Base-by-base conservation (phyloP, 768 basidiomycete species). In the Pleurotus djamor region DNA sequence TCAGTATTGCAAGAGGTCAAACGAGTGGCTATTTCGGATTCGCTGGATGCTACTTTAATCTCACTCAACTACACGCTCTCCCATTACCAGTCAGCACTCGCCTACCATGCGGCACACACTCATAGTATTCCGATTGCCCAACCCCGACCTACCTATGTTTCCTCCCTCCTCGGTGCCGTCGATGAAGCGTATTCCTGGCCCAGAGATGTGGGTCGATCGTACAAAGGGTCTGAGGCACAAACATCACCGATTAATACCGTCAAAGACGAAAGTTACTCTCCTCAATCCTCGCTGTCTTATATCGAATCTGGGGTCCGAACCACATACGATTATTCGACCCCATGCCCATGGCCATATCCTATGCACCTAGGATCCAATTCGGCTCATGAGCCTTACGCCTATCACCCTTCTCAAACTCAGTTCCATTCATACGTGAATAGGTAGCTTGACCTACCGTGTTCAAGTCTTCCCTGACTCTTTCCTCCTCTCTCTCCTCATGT, bases 1-100 rank as follows among this genome's bases (percentile, higher is more conserved):
- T 63, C 65, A 1, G 63, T 71, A 5, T 59, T 66, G 5, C 69
- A 70, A 38, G 70, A 70, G 17, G 56, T 64, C 2, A 65, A 63
- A 59, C 60, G 41, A 48, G 49, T 60, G 17, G 32, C 59, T 1
- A 59, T 59, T 28, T 59, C 60, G 4, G 54, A 54, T 43, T 52
- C 60, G 49, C 54, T 59, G 33, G 64, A 62, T 28, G 57, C 59
- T 9, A 59, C 65, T 36, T 44, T 63, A 32, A 60, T 61, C 38
- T 57, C 59, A n/a, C 51, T 67, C 52, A 48, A 62, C 17, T 65
- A 67, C 61, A 60, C 44, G 10, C 59, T 67, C 52, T 59, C 47
- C 48, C 32, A 8, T 50, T 34, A 9, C 35, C 50, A 48, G 16
- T 51, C 55, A 17, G 17, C 57, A n/a, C 44, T 59, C 38, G 38